Percentiles rank a stretch among this genome's conserved stretches.
phyloP scores from a whole-genome alignment of 371 early-diverging fungal genomes.

The Fennellomyces sp. region DNA sequence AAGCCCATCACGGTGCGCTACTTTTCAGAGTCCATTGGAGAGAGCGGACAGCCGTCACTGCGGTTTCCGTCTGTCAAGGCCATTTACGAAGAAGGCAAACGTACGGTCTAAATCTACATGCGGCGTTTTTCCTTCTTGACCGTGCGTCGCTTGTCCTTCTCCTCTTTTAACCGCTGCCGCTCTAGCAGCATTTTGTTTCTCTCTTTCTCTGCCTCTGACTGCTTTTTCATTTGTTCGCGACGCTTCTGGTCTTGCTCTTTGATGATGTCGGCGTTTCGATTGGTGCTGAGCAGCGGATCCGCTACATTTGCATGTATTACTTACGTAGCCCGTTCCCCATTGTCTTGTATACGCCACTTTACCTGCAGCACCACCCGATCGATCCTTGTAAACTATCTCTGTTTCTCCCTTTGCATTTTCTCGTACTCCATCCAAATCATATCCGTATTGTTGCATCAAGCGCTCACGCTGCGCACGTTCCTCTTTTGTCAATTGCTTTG shows the following conservation, averaged over 20 bases:
- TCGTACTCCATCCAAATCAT: conserved; percentile 46
- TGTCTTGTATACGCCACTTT: not conserved
- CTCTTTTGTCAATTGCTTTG: conserved; percentile 47
- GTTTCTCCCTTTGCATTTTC: conserved; percentile 47
- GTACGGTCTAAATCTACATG: conserved; percentile 38
- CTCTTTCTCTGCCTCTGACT: conserved; percentile 56
- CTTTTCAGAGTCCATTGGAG: conserved; percentile 51
- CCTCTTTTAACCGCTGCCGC: conserved; percentile 53
- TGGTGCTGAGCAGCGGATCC: conserved; percentile 48
- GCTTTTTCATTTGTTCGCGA: conserved; percentile 57
- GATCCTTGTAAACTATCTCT: conserved; percentile 27
- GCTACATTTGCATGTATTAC: too few species aligned
- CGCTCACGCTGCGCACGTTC: conserved; percentile 56
- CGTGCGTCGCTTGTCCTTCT: conserved; percentile 53
- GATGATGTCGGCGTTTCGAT: conserved; percentile 52
- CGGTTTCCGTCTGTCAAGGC: conserved; percentile 65
- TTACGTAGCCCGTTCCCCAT: not conserved
- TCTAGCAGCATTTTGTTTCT: conserved; percentile 54
- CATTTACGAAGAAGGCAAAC: conserved; percentile 46
- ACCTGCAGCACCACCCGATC: conserved; percentile 4
- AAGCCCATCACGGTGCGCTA: conserved; percentile 60
- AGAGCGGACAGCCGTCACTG: conserved; percentile 36
- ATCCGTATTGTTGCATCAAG: conserved; percentile 56
- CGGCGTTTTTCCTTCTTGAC: conserved; percentile 57
- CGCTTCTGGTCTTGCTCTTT: conserved; percentile 53